Conservation (phyloP, 228 moss, liverwort and hornwort species). For the Sphagnum magellanicum region DNA sequence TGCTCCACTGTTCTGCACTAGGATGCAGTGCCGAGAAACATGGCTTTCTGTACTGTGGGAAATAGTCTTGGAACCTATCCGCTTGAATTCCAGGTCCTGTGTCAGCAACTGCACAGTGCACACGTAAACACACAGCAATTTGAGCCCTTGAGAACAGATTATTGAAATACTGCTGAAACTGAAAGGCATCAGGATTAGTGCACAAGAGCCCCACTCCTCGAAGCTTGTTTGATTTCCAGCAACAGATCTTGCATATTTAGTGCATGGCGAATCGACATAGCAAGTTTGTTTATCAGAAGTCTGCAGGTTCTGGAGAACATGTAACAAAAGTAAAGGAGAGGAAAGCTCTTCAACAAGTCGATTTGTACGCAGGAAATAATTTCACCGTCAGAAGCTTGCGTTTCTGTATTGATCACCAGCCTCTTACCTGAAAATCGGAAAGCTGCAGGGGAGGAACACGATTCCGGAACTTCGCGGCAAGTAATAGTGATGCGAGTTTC, state of each 20-base stretch:
- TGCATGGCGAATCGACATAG: no score
- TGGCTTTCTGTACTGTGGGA: constrained; percentile 32
- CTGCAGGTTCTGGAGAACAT: background rate
- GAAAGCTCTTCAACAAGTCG: background rate
- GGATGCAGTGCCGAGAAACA: constrained; percentile 10
- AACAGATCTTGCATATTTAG: no score
- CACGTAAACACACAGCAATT: background rate
- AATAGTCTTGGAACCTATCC: constrained; percentile 25
- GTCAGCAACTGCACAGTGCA: constrained; percentile 28
- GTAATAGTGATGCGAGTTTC: constrained; percentile 30
- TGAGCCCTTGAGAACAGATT: background rate
- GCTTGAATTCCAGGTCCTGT: constrained; percentile 25
- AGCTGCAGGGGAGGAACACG: constrained; percentile 16
- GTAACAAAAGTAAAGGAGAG: background rate
- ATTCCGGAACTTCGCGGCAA: constrained; percentile 17
- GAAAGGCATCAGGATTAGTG: background rate
- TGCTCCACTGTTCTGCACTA: constrained; percentile 2
- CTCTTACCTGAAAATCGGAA: constrained; percentile 35
- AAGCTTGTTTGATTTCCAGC: no score
- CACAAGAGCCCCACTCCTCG: no score
- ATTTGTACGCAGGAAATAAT: background rate
- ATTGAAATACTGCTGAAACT: background rate
- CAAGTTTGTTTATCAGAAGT: background rate
- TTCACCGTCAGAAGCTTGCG: background rate
- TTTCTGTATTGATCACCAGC: constrained; percentile 1